A percentile compares a stretch with the other conserved stretches of the same genome.
These are phyloP conservation scores for Alternaria panax DNA, from an alignment of 2,329 filamentous ascomycete genomes.

Conservation along the genomic window DNA sequence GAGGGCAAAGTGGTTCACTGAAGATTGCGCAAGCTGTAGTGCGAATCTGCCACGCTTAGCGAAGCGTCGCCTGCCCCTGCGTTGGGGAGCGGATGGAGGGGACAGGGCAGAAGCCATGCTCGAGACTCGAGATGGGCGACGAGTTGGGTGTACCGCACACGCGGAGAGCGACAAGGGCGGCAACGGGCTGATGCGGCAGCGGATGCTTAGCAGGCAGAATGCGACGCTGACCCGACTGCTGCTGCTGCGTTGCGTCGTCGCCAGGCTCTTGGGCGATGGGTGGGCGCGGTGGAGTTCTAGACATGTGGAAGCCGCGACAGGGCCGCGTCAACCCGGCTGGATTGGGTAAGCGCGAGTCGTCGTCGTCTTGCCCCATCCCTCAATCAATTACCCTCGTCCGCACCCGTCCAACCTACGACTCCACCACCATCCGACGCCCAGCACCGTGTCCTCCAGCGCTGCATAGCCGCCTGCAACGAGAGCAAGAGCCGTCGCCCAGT, in stretches of 20 bases:
- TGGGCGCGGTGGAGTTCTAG: slow-evolving; percentile 21
- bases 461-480: slow-evolving; percentile 15
- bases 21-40: slow-evolving; percentile 25
- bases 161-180: neutral
- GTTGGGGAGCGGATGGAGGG: neutral
- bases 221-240: slow-evolving; percentile 4
- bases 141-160: too few relatives aligned
- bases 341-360: slow-evolving; percentile 20
- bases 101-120: too few relatives aligned
- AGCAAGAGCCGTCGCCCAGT: neutral
- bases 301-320: slow-evolving; percentile 24
- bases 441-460: slow-evolving; percentile 12
- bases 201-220: neutral
- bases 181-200: neutral
- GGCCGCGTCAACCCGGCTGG: slow-evolving; percentile 20
- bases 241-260: slow-evolving; percentile 9
- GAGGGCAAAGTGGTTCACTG: slow-evolving; percentile 17
- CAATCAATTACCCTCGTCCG: slow-evolving; percentile 23
- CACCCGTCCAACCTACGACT: slow-evolving; percentile 16
- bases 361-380: slow-evolving; percentile 23
- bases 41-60: slow-evolving; percentile 18
- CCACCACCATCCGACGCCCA: slow-evolving; percentile 14
- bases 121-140: too few relatives aligned
- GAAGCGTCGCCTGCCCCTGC: slow-evolving; percentile 16
- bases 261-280: slow-evolving; percentile 4